Conservation (phyloP, 495 filamentous ascomycete species). For the Penicillium simplicissimum region DNA sequence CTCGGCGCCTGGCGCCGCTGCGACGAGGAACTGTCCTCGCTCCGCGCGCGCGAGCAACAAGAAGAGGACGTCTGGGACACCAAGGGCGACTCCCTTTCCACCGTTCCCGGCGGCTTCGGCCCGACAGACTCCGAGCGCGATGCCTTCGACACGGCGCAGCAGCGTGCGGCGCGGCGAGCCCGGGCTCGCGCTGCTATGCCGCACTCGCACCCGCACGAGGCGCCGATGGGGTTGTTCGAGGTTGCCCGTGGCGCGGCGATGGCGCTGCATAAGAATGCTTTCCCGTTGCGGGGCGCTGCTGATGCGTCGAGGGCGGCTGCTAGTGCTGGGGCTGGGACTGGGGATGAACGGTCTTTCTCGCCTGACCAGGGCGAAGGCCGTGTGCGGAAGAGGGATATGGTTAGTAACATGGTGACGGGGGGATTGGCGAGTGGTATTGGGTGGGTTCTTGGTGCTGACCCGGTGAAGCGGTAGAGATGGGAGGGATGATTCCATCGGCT, state of each 20-base stretch:
- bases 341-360: conserved; percentile 23
- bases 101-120: conserved; percentile 68
- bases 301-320: conserved; percentile 15
- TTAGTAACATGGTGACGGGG: conserved; percentile 71
- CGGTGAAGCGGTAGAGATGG: conserved; percentile 39
- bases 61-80: conserved; percentile 74
- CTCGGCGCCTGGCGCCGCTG: conserved; percentile 80
- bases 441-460: conserved; percentile 78
- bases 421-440: conserved; percentile 79
- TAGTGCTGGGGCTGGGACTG: conserved; percentile 27
- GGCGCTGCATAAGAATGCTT: conserved; percentile 67
- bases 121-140: conserved; percentile 46
- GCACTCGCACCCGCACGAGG: conserved; percentile 59
- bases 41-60: conserved; percentile 68
- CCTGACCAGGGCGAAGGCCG: conserved; percentile 44
- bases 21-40: conserved; percentile 77
- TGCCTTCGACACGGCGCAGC: conserved; percentile 44
- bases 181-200: conserved; percentile 38
- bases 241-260: conserved; percentile 79
- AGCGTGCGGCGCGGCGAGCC: conserved; percentile 37
- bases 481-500: neutral
- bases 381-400: conserved; percentile 76
- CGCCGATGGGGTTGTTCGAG: conserved; percentile 93
- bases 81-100: conserved; percentile 56
- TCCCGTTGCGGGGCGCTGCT: conserved; percentile 47